Evolutionary conservation across 2,329 filamentous ascomycete genomes (phyloP).

Genomic region (Sporothrix globosa): DNA sequence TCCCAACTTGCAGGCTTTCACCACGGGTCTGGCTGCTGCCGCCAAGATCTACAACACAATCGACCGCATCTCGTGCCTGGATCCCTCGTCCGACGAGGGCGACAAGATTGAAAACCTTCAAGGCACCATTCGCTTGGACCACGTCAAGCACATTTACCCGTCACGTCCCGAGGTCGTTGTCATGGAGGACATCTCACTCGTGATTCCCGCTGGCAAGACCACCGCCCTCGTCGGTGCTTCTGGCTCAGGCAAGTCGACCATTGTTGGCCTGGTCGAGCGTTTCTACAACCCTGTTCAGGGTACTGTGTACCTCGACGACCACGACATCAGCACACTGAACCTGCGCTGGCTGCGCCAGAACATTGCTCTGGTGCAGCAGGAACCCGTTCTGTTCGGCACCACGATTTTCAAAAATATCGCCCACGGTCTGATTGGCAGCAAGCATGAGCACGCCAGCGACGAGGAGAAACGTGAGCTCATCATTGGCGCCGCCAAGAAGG

Average conservation of each 20-base stretch:
- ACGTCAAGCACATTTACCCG: conserved; percentile 92
- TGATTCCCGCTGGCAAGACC: conserved; percentile 84
- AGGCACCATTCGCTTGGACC: conserved; percentile 77
- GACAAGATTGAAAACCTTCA: conserved; percentile 71
- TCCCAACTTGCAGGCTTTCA: conserved; percentile 85
- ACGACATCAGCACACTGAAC: conserved; percentile 79
- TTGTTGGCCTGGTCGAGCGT: conserved; percentile 88
- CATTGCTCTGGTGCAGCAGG: conserved; percentile 89
- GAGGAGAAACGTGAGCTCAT: conserved; percentile 73
- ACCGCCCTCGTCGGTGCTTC: conserved; percentile 93
- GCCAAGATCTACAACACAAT: conserved; percentile 94
- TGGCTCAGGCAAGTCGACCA: conserved; percentile 91
- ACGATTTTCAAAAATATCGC: conserved; percentile 88
- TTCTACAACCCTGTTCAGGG: conserved; percentile 92
- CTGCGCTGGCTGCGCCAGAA: conserved; percentile 89
- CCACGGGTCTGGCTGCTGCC: conserved; percentile 78
- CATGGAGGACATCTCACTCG: conserved; percentile 79
- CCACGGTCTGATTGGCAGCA: conserved; percentile 87
- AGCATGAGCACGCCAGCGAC: conserved; percentile 67
- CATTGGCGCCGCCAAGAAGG: conserved; percentile 80
- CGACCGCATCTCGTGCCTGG: conserved; percentile 81
- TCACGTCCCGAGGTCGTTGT: conserved; percentile 88
- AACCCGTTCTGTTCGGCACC: conserved; percentile 86
- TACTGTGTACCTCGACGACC: conserved; percentile 76
- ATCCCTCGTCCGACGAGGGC: conserved; percentile 73